A percentile compares a stretch with the other conserved stretches of the same genome.
Evolutionary conservation across 2,329 filamentous ascomycete genomes (phyloP).

Genomic region (Alternaria arborescens): DNA sequence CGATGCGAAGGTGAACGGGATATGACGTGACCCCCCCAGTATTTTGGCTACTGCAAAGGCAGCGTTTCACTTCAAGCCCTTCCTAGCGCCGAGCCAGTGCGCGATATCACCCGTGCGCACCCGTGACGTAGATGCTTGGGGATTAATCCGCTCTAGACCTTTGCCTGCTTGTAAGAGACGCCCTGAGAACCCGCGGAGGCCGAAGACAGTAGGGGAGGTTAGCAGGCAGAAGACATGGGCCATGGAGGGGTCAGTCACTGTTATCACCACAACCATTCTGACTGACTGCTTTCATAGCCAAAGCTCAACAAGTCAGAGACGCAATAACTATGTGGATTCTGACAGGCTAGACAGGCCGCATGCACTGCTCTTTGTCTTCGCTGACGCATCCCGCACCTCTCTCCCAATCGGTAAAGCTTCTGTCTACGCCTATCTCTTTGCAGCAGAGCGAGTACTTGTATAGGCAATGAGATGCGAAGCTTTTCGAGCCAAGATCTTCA

Average conservation of each 20-base stretch:
- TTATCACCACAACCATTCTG: neutral
- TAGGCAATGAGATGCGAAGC: constrained; percentile 8
- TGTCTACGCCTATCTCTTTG: constrained; percentile 6
- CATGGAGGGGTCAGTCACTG: neutral
- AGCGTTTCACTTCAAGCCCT: constrained; percentile 6
- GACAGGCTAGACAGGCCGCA: neutral
- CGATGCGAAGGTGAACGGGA: constrained; percentile 7
- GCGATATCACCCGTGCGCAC: constrained; percentile 11
- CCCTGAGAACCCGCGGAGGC: constrained; percentile 1
- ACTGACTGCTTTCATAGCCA: neutral
- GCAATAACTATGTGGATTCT: neutral
- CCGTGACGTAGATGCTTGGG: constrained; percentile 14
- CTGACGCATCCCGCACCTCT: constrained; percentile 13
- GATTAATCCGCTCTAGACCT: constrained; percentile 9
- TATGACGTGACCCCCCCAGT: constrained; percentile 17
- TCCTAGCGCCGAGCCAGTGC: constrained; percentile 12
- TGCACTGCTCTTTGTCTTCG: constrained; percentile 5
- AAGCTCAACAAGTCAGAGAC: neutral
- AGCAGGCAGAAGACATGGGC: neutral
- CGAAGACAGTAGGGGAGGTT: constrained; percentile 3
- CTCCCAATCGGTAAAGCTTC: constrained; percentile 8
- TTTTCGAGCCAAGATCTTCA: constrained; percentile 5
- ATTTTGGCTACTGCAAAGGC: constrained; percentile 1
- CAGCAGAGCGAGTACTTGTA: neutral
- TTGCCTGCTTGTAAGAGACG: neutral